Evolutionary conservation across 2,329 filamentous ascomycete species (phyloP), one percentile per base, ranked within the genome.

Genomic region (Phyllachora maydis): DNA sequence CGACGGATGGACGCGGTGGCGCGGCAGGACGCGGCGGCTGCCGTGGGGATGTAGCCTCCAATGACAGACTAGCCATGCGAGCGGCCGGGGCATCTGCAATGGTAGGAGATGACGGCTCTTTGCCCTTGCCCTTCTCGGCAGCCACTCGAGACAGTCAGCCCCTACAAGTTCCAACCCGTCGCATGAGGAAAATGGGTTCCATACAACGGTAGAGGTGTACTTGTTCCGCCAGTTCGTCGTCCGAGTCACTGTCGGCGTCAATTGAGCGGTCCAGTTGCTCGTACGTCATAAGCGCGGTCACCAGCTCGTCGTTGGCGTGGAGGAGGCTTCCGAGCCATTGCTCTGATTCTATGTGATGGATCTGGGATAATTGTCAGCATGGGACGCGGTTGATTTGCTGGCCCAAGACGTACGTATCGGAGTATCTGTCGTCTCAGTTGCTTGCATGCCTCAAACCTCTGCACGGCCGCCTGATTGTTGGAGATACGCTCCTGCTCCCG

Each of bases 251-350:
- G 40, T 76, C 70, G 5, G 69, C 68, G 33, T 81, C 75, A 32
- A 85, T 76, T 22, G 77, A 82, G 30, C 73, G 70, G 42, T 98
- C 85, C 32, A 95, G 65, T 36, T 93, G 78, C 47, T 95, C 85
- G 40, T 82, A 98, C 0, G 82, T 77, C 66, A 91, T 92, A 27
- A 98, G 59, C 2, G 83, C 81, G 30, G 74, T 74, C 19, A 95
- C 78, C n/a, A 98, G 70, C 46, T 91, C 78, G 38, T 98, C 88
- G 38, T 98, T 95, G 32, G 85, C 83, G 38, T 88, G 79, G 11
- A 98, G 69, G 4, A 98, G 59, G 30, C 79, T 73, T 19, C 85
- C 88, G 6, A 98, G 70, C 59, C 77, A 93, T 39, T 95, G 72
- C 40, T 95, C 85, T 6, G 70, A 73, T 42, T 92, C 79, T 8